Evolutionary conservation across 2,329 filamentous ascomycete genomes (phyloP).

Genomic region (Hawksworthiomyces lignivorus): DNA sequence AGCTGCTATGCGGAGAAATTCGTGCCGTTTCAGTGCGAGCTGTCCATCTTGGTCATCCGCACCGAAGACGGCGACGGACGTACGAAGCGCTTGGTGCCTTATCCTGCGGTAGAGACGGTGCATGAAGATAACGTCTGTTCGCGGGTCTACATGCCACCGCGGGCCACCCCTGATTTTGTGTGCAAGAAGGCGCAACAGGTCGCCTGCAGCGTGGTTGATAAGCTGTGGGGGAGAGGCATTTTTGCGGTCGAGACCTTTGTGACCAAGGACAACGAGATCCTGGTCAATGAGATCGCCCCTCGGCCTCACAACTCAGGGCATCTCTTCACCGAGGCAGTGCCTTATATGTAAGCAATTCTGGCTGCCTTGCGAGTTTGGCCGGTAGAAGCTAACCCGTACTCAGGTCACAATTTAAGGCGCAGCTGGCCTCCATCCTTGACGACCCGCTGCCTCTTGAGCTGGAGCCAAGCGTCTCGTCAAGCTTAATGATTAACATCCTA

Average conservation of each 20-base stretch:
- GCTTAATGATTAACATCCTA: conserved; percentile 76
- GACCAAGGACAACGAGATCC: conserved; percentile 58
- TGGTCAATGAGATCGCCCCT: conserved; percentile 83
- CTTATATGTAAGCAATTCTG: conserved; percentile 42
- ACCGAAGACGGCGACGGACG: conserved; percentile 60
- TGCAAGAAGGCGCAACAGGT: conserved; percentile 63
- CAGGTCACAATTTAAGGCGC: conserved; percentile 79
- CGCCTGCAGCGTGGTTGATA: conserved; percentile 69
- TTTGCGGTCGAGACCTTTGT: conserved; percentile 98
- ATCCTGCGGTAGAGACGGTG: conserved; percentile 87
- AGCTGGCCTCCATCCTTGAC: conserved; percentile 76
- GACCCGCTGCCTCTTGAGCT: conserved; percentile 49
- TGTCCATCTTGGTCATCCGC: conserved; percentile 92
- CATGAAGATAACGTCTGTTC: conserved; percentile 96
- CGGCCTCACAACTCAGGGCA: conserved; percentile 86
- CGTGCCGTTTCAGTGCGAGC: conserved; percentile 75
- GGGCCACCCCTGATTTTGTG: conserved; percentile 55
- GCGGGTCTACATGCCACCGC: conserved; percentile 73
- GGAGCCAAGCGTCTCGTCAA: conserved; percentile 49
- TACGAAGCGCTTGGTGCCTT: conserved; percentile 53
- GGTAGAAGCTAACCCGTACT: not conserved
- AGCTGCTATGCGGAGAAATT: conserved; percentile 86
- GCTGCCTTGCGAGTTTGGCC: not conserved
- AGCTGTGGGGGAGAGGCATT: conserved; percentile 80
- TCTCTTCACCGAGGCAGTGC: conserved; percentile 88